Conservation (phyloP, 75 land plant genomes). For the Sequoia sempervirens region DNA sequence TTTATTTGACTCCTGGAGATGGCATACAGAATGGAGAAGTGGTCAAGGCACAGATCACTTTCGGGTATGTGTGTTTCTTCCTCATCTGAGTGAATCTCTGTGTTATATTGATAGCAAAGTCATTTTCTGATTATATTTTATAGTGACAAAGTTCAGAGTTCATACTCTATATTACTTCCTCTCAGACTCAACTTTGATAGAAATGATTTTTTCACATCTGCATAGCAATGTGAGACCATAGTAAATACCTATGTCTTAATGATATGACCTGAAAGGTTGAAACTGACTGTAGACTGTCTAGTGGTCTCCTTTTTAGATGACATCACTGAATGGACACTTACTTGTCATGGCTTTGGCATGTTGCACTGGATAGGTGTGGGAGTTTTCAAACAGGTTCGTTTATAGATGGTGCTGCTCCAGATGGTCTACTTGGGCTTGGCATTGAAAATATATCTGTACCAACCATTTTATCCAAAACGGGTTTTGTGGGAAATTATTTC, state of each 20-base stretch:
- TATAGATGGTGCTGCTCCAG: conserved; percentile 72
- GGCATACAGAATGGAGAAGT: conserved; percentile 6
- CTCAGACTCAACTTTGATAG: not conserved
- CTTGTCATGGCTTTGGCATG: not conserved
- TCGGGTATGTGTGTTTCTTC: conserved; percentile 42
- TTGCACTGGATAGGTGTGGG: conserved; percentile 66
- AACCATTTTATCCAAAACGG: conserved; percentile 52
- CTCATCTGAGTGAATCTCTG: conserved; percentile 1
- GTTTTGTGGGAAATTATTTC: conserved; percentile 62
- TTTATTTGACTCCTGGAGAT: conserved; percentile 51
- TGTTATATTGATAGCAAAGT: not conserved
- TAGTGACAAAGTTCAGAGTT: not conserved
- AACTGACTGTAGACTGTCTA: not conserved
- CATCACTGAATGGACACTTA: not conserved
- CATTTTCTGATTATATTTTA: conserved; percentile 4
- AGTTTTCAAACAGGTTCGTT: conserved; percentile 76
- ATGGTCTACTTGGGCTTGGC: conserved; percentile 92
- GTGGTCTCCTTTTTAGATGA: not conserved
- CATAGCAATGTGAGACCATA: conserved; percentile 1
- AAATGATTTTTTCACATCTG: not conserved
- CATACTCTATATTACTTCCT: not conserved
- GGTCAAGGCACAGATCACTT: conserved; percentile 41
- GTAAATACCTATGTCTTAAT: not conserved
- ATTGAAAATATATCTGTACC: conserved; percentile 68
- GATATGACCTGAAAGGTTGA: conserved; percentile 1